Evolutionary conservation across 805 yeast species (phyloP).

Genomic region (Blastobotrys chiropterorum): DNA sequence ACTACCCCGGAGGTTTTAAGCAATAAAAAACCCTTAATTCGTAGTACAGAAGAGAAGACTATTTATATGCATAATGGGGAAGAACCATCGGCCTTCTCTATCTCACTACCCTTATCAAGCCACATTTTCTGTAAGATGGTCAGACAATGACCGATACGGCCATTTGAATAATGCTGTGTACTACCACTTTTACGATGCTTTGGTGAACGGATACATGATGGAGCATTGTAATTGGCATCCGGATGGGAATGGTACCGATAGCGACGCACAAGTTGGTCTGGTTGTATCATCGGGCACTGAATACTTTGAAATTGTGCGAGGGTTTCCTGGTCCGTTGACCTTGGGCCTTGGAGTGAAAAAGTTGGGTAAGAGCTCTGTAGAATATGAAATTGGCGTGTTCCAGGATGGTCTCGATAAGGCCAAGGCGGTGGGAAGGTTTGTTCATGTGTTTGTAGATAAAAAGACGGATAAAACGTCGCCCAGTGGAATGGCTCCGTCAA

Average conservation of each 20-base stretch:
- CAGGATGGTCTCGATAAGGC: conserved; percentile 21
- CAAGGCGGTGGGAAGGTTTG: conserved; percentile 25
- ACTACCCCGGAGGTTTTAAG: no score
- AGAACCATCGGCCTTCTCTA: conserved; percentile 11
- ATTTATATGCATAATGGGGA: neutral
- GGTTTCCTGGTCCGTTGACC: conserved; percentile 24
- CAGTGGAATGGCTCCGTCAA: conserved; percentile 14
- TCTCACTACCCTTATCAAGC: conserved; percentile 16
- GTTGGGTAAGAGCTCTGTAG: conserved; percentile 24
- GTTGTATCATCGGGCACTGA: conserved; percentile 26
- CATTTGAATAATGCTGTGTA: conserved; percentile 27
- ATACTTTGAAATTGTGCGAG: conserved; percentile 23
- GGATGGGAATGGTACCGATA: neutral
- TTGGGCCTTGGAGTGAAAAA: conserved; percentile 24
- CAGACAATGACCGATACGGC: conserved; percentile 26
- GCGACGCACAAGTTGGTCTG: conserved; percentile 19
- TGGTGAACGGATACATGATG: conserved; percentile 20
- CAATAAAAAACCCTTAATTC: no score
- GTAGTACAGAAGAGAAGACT: no score
- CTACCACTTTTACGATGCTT: conserved; percentile 20
- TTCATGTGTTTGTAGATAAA: conserved; percentile 26
- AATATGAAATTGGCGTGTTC: conserved; percentile 27
- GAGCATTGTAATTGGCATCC: conserved; percentile 19
- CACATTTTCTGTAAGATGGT: conserved; percentile 21
- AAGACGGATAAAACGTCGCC: conserved; percentile 19